A percentile compares a stretch with the other conserved stretches of the same genome.
Conservation (phyloP, 2,329 filamentous ascomycete genomes). For the Bipolaris oryzae region DNA sequence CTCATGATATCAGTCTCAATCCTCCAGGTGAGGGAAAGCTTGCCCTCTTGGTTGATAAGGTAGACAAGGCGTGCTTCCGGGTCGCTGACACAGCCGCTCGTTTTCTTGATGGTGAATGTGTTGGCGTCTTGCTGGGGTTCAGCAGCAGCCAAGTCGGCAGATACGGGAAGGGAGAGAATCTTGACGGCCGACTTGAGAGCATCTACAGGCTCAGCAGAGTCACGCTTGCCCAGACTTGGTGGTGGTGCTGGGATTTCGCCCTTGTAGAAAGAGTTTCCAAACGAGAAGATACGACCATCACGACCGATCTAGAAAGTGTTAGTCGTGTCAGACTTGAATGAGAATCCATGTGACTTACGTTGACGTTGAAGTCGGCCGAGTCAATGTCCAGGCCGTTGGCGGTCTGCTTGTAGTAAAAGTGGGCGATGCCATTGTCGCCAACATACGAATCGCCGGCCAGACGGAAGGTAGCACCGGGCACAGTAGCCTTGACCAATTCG, state of each 20-base stretch:
- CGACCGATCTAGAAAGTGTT: constrained; percentile 51
- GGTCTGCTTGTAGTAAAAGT: constrained; percentile 67
- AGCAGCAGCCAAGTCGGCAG: constrained; percentile 49
- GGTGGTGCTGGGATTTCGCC: constrained; percentile 49
- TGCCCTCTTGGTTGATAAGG: constrained; percentile 56
- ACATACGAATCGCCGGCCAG: constrained; percentile 61
- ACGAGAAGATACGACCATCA: constrained; percentile 64
- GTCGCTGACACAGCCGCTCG: constrained; percentile 57
- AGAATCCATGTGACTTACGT: constrained; percentile 51
- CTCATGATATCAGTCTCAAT: constrained; percentile 63
- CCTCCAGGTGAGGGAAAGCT: constrained; percentile 61
- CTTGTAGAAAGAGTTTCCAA: constrained; percentile 59
- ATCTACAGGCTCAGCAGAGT: constrained; percentile 51
- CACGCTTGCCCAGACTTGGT: constrained; percentile 50
- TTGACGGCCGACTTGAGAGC: constrained; percentile 53
- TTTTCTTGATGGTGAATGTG: constrained; percentile 56
- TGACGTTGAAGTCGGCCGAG: constrained; percentile 66
- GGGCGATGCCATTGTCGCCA: constrained; percentile 61
- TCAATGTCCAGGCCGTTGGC: constrained; percentile 64
- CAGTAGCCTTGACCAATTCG: constrained; percentile 41
- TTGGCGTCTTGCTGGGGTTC: constrained; percentile 46
- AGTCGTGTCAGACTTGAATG: neutral
- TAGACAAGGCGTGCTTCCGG: constrained; percentile 64
- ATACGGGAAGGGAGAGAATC: constrained; percentile 51
- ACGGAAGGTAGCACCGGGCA: constrained; percentile 55